phyloP scores from a whole-genome alignment of 75 land plant genomes.

The Pinus albicaulis region DNA sequence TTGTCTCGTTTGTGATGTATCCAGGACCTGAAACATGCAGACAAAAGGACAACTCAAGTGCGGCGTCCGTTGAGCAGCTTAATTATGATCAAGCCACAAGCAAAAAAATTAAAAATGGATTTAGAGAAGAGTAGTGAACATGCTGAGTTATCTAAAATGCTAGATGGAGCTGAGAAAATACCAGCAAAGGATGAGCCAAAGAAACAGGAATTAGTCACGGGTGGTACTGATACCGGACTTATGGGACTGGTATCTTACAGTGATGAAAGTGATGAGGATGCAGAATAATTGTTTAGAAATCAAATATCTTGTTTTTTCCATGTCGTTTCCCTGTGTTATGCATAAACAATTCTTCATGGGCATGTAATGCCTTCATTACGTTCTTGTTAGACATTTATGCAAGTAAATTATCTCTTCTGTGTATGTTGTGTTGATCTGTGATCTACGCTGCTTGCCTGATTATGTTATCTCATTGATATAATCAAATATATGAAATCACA shows the following conservation, averaged over 20 bases:
- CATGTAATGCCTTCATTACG: too few relatives aligned
- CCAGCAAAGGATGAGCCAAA: neutral
- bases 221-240: neutral
- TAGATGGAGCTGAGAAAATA: slow-evolving; percentile 4
- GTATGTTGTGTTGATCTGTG: too few relatives aligned
- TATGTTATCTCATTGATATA: too few relatives aligned
- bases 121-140: neutral
- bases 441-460: too few relatives aligned
- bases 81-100: slow-evolving; percentile 49
- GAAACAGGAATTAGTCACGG: neutral
- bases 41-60: slow-evolving; percentile 17
- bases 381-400: too few relatives aligned
- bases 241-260: slow-evolving; percentile 62
- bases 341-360: too few relatives aligned
- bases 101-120: slow-evolving; percentile 44
- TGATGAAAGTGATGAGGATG: slow-evolving; percentile 76
- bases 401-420: too few relatives aligned
- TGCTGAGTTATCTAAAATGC: too few relatives aligned
- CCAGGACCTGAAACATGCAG: slow-evolving; percentile 13
- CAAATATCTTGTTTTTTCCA: too few relatives aligned
- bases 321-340: too few relatives aligned
- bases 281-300: too few relatives aligned
- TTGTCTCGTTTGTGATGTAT: neutral
- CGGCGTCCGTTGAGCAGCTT: slow-evolving; percentile 19
- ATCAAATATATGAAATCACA: too few relatives aligned